Conservation (phyloP, 208 protist genomes). For the Phytomonas sp. region DNA sequence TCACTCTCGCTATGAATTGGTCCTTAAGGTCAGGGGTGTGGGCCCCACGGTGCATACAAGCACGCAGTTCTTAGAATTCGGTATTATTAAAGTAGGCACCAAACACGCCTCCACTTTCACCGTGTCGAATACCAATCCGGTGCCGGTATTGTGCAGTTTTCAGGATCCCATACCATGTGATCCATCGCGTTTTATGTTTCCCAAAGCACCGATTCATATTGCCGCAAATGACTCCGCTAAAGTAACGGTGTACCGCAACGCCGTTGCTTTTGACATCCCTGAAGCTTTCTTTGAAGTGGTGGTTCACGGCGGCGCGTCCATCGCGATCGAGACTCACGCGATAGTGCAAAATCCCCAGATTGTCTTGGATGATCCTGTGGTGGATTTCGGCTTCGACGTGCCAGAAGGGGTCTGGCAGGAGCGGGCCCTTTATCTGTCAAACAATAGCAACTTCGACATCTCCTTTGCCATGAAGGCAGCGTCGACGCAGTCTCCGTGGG, state of each 20-base stretch:
- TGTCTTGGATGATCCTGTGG: slow-evolving; percentile 42
- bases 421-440: slow-evolving; percentile 48
- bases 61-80: slow-evolving; percentile 79
- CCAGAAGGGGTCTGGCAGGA: slow-evolving; percentile 68
- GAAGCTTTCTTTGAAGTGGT: slow-evolving; percentile 87
- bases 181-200: slow-evolving; percentile 78
- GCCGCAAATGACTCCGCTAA: slow-evolving; percentile 70
- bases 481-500: slow-evolving; percentile 29
- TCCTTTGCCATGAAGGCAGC: slow-evolving; percentile 43
- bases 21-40: slow-evolving; percentile 52
- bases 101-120: slow-evolving; percentile 76
- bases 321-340: slow-evolving; percentile 79
- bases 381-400: slow-evolving; percentile 57
- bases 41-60: slow-evolving; percentile 70
- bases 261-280: slow-evolving; percentile 56
- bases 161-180: slow-evolving; percentile 72
- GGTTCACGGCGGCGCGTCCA: slow-evolving; percentile 56
- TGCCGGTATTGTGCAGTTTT: slow-evolving; percentile 65
- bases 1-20: slow-evolving; percentile 18
- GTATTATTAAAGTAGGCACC: slow-evolving; percentile 65
- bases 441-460: slow-evolving; percentile 70
- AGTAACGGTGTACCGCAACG: slow-evolving; percentile 85
- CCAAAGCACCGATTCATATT: slow-evolving; percentile 59
- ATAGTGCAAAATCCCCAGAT: slow-evolving; percentile 69
- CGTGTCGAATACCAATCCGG: slow-evolving; percentile 81